These are phyloP conservation scores for Berkeleyomyces rouxiae DNA, from an alignment of 2,329 filamentous ascomycete genomes.

Conservation along the genomic window DNA sequence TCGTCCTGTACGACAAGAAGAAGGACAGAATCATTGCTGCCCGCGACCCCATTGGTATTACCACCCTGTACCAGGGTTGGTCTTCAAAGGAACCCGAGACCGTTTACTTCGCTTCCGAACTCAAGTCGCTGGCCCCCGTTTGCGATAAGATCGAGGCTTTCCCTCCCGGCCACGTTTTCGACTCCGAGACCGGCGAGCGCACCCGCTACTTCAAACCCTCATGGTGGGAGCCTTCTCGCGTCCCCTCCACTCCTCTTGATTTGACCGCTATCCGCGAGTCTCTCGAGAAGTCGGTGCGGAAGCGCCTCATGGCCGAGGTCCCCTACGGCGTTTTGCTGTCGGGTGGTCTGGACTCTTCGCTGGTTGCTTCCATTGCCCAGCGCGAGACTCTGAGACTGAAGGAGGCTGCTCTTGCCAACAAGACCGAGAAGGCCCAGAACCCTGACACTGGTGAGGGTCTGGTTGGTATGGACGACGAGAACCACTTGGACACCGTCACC, in stretches of 20 bases:
- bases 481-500: constrained; percentile 76
- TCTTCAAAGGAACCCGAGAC: constrained; percentile 66
- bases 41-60: constrained; percentile 91
- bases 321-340: constrained; percentile 93
- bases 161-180: constrained; percentile 88
- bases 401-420: constrained; percentile 38
- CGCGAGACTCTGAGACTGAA: constrained; percentile 71
- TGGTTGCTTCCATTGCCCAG: constrained; percentile 91
- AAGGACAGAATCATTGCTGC: constrained; percentile 86
- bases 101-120: constrained; percentile 90
- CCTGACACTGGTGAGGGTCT: constrained; percentile 43
- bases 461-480: constrained; percentile 86
- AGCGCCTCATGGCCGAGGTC: constrained; percentile 96
- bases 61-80: constrained; percentile 92
- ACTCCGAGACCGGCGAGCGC: constrained; percentile 74
- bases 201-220: constrained; percentile 81
- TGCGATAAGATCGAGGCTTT: constrained; percentile 93
- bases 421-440: constrained; percentile 27
- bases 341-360: constrained; percentile 84
- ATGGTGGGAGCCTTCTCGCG: constrained; percentile 73
- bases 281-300: constrained; percentile 81
- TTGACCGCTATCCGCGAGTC: constrained; percentile 65
- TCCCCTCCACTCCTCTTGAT: constrained; percentile 68
- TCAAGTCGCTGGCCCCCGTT: constrained; percentile 82
- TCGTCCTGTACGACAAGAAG: constrained; percentile 91